Percentiles rank a stretch among this genome's conserved stretches.
Conservation (phyloP, 2,329 filamentous ascomycete species). For the Metarhizium rileyi region DNA sequence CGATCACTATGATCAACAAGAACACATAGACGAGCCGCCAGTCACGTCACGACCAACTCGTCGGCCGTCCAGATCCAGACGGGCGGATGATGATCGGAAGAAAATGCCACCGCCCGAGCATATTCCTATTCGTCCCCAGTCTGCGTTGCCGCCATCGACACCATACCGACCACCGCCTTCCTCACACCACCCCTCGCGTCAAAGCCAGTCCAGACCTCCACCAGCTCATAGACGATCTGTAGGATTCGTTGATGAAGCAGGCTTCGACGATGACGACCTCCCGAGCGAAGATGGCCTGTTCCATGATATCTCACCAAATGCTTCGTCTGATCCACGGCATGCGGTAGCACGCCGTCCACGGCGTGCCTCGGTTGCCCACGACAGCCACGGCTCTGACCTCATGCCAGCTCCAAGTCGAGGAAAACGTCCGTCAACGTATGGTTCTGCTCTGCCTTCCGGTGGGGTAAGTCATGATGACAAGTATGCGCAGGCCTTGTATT, state of each 20-base stretch:
- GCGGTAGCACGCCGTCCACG: conserved; percentile 24
- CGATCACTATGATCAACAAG: conserved; percentile 26
- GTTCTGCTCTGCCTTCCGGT: conserved; percentile 21
- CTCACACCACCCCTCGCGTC: conserved; percentile 14
- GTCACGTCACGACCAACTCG: conserved; percentile 23
- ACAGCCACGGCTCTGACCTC: conserved; percentile 28
- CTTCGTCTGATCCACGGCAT: conserved; percentile 22
- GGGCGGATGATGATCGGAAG: conserved; percentile 33
- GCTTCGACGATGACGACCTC: conserved; percentile 30
- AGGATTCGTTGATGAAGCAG: conserved; percentile 20
- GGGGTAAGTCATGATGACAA: conserved; percentile 27
- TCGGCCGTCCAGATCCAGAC: conserved; percentile 33
- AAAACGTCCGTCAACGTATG: conserved; percentile 33
- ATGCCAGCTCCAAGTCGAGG: conserved; percentile 26
- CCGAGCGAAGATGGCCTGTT: conserved; percentile 26
- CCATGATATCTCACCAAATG: conserved; percentile 27
- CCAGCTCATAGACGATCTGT: conserved; percentile 20
- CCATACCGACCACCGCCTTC: conserved; percentile 20
- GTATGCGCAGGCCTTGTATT: conserved; percentile 28
- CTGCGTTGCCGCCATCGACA: conserved; percentile 19
- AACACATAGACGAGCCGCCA: conserved; percentile 31
- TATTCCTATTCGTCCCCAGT: conserved; percentile 25
- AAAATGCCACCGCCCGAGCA: conserved; percentile 39
- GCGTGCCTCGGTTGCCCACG: conserved; percentile 27
- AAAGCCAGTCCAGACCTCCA: conserved; percentile 21